These are phyloP conservation scores for Colletotrichum horii DNA, from an alignment of 2,329 filamentous ascomycete genomes.

Conservation along the genomic window DNA sequence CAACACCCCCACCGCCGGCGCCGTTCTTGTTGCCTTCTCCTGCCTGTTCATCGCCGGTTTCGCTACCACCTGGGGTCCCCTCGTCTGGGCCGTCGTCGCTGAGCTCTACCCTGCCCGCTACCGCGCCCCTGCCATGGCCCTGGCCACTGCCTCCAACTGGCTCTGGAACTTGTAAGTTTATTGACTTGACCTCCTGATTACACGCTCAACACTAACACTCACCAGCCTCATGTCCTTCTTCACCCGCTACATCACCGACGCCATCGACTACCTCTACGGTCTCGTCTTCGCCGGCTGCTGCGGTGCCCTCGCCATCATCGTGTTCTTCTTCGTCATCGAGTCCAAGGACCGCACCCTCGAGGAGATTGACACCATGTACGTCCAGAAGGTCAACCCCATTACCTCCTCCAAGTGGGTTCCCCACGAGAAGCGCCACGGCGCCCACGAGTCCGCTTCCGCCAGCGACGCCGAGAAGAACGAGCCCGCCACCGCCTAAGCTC, in stretches of 20 bases:
- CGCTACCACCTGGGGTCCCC: constrained; percentile 73
- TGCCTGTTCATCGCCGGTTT: constrained; percentile 72
- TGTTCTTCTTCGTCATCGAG: constrained; percentile 80
- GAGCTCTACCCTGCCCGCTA: constrained; percentile 69
- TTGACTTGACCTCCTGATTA: constrained; percentile 33
- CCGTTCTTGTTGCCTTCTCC: constrained; percentile 70
- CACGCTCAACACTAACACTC: background rate
- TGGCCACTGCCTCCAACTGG: constrained; percentile 66
- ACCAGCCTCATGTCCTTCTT: constrained; percentile 43
- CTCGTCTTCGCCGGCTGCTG: constrained; percentile 75
- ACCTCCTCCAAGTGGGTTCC: constrained; percentile 43
- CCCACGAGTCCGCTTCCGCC: constrained; percentile 11
- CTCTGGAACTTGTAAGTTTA: constrained; percentile 68
- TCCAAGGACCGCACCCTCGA: constrained; percentile 74
- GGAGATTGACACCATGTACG: constrained; percentile 81
- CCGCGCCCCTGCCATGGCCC: constrained; percentile 57
- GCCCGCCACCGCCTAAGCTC: background rate
- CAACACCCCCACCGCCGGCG: constrained; percentile 55
- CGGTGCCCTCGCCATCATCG: constrained; percentile 64
- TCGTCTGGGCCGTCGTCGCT: constrained; percentile 69
- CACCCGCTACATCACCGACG: constrained; percentile 75
- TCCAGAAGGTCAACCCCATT: constrained; percentile 54
- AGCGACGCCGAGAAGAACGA: constrained; percentile 14
- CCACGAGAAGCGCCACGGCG: constrained; percentile 30
- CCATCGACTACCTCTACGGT: constrained; percentile 73